A percentile compares a stretch with the other conserved stretches of the same genome.
Conservation (phyloP, 768 basidiomycete genomes). For the Gloeostereum incarnatum region DNA sequence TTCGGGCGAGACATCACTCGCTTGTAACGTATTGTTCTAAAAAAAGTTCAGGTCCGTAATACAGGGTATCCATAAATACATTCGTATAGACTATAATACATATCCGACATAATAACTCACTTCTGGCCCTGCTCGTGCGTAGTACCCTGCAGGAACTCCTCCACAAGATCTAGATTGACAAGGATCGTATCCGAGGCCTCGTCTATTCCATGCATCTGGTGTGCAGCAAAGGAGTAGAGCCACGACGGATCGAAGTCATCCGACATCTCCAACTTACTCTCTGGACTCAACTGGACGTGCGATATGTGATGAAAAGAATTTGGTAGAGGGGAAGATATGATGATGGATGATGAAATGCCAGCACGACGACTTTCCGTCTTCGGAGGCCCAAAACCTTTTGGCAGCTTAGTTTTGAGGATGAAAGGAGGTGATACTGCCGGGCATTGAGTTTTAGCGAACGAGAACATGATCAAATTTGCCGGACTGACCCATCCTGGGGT, state of each 20-base stretch:
- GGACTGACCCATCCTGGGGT: conserved; percentile 13
- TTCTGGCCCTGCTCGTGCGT: background rate
- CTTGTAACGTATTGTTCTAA: conserved; percentile 33
- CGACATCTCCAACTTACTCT: too few species aligned
- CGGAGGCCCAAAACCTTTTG: conserved; percentile 5
- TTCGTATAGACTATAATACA: too few species aligned
- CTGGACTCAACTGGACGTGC: too few species aligned
- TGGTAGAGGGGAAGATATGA: too few species aligned
- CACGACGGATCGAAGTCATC: too few species aligned
- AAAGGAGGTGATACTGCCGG: background rate
- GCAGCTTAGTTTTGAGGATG: conserved; percentile 11
- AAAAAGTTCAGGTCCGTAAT: too few species aligned
- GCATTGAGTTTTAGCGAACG: background rate
- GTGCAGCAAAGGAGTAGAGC: too few species aligned
- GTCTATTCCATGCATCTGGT: too few species aligned
- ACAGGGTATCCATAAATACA: too few species aligned
- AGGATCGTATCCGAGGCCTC: background rate
- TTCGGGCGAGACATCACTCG: conserved; percentile 68
- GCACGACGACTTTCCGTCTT: too few species aligned
- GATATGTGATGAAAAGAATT: too few species aligned
- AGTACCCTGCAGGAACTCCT: background rate
- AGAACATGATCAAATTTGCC: background rate
- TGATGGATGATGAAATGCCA: too few species aligned
- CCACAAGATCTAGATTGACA: background rate
- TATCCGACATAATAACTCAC: background rate